Percentiles rank a stretch among this genome's conserved stretches.
Conservation (phyloP, 495 filamentous ascomycete species). For the Hypoxylon subgilvum region DNA sequence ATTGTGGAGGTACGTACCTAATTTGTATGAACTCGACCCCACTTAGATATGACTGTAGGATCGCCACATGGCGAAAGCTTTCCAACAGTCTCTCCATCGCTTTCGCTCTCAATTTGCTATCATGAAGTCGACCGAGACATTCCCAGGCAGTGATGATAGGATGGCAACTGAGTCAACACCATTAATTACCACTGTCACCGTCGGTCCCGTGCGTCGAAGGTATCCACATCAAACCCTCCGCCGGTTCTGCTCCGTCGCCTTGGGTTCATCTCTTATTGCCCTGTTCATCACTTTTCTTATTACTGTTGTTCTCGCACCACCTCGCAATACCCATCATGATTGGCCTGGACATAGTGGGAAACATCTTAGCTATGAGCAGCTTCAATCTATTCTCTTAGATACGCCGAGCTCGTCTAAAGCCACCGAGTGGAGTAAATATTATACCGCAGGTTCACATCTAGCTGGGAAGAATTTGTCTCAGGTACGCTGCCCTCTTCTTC, state of each 20-base stretch:
- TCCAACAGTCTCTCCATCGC: conserved; percentile 10
- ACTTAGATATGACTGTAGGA: neutral
- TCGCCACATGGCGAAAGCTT: conserved; percentile 17
- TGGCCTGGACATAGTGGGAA: conserved; percentile 51
- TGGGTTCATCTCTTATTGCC: conserved; percentile 62
- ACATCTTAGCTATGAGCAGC: conserved; percentile 64
- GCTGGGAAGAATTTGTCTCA: conserved; percentile 83
- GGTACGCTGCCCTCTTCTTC: conserved; percentile 31
- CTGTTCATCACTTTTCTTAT: conserved; percentile 67
- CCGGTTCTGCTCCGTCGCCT: conserved; percentile 71
- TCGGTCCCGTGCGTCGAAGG: conserved; percentile 60
- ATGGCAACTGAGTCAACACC: conserved; percentile 68
- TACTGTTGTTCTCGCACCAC: conserved; percentile 54
- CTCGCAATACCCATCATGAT: conserved; percentile 47
- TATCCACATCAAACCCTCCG: conserved; percentile 73
- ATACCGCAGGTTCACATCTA: conserved; percentile 86
- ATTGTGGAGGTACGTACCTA: no score
- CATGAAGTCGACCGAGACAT: conserved; percentile 18
- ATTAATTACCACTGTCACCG: conserved; percentile 63
- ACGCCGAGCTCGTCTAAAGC: conserved; percentile 73
- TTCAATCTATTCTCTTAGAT: conserved; percentile 71
- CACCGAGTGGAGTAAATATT: conserved; percentile 87
- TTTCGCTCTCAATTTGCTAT: neutral
- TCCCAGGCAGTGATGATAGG: conserved; percentile 27
- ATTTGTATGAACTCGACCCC: neutral